Percentiles rank a stretch among this genome's conserved stretches.
These are phyloP conservation scores for Ceratocystis papillata DNA, from an alignment of 2,329 filamentous ascomycete species.

Conservation along the genomic window DNA sequence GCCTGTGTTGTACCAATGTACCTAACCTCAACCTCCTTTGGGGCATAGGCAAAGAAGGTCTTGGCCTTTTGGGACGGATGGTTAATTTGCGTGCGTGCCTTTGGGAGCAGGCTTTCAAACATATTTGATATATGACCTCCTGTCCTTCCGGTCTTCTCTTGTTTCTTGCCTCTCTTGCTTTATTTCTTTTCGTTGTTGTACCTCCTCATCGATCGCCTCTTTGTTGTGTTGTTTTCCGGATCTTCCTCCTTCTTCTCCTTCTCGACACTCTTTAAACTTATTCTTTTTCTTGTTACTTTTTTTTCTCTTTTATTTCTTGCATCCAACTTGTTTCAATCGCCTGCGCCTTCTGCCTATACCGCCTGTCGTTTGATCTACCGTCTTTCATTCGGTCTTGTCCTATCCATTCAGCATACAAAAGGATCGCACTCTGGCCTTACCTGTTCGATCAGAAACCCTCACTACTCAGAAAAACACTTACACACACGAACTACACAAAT, in stretches of 20 bases:
- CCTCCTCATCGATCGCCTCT: conserved; percentile 21
- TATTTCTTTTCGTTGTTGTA: conserved; percentile 21
- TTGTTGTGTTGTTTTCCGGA: conserved; percentile 11
- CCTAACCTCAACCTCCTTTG: neutral
- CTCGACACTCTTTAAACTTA: conserved; percentile 17
- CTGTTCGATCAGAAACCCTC: neutral
- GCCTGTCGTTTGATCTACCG: conserved; percentile 21
- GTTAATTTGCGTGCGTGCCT: neutral
- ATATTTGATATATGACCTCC: conserved; percentile 15
- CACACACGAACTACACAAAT: neutral
- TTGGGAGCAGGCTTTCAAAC: neutral
- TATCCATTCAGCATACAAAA: conserved; percentile 14
- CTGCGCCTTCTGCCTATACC: conserved; percentile 1
- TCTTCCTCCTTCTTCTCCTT: conserved; percentile 11
- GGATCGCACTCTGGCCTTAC: neutral
- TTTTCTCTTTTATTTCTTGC: neutral
- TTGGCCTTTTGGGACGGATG: too few species aligned
- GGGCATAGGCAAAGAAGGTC: too few species aligned
- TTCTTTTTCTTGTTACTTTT: conserved; percentile 16
- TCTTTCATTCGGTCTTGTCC: conserved; percentile 18
- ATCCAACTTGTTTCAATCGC: conserved; percentile 10
- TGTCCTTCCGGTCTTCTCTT: conserved; percentile 4
- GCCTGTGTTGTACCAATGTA: neutral
- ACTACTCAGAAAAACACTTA: neutral
- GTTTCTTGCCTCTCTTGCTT: conserved; percentile 21